Percentiles rank a stretch among this genome's conserved stretches.
Conservation (phyloP, 495 filamentous ascomycete genomes). For the Immersiella caudata region DNA sequence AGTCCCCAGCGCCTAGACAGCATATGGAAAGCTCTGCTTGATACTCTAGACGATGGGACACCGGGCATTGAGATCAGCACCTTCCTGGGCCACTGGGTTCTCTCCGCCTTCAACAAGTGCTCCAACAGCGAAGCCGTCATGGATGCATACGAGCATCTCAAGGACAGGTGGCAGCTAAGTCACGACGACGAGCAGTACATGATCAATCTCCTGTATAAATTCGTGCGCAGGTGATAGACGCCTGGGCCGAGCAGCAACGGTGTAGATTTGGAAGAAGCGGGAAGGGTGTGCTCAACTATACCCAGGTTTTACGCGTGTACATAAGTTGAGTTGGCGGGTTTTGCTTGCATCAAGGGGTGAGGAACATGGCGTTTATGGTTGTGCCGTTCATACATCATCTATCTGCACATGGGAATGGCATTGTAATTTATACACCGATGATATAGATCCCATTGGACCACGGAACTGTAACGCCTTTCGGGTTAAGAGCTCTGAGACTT, state of each 20-base stretch:
- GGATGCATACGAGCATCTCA: slow-evolving; percentile 46
- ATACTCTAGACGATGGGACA: slow-evolving; percentile 41
- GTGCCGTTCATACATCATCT: too few relatives aligned
- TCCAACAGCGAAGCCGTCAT: slow-evolving; percentile 39
- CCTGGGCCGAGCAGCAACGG: neutral
- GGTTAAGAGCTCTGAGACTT: too few relatives aligned
- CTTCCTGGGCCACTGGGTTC: slow-evolving; percentile 53
- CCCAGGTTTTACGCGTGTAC: neutral
- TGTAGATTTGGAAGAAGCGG: neutral
- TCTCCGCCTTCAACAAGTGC: slow-evolving; percentile 52
- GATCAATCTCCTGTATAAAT: slow-evolving; percentile 34
- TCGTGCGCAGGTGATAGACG: slow-evolving; percentile 22
- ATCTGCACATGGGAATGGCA: too few relatives aligned
- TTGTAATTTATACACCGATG: too few relatives aligned
- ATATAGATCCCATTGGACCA: too few relatives aligned
- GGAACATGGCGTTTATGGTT: too few relatives aligned
- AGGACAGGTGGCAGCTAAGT: slow-evolving; percentile 41
- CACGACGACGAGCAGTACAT: slow-evolving; percentile 41
- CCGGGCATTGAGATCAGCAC: slow-evolving; percentile 47
- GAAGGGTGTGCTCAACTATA: neutral
- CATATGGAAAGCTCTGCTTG: slow-evolving; percentile 50
- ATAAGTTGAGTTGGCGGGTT: neutral
- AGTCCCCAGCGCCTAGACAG: slow-evolving; percentile 58
- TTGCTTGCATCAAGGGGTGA: too few relatives aligned
- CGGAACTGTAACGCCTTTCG: too few relatives aligned